Evolutionary conservation across 1,284 basidiomycete species (phyloP), one percentile per base, ranked within the genome.

Genomic region (Thecaphora thlaspeos): DNA sequence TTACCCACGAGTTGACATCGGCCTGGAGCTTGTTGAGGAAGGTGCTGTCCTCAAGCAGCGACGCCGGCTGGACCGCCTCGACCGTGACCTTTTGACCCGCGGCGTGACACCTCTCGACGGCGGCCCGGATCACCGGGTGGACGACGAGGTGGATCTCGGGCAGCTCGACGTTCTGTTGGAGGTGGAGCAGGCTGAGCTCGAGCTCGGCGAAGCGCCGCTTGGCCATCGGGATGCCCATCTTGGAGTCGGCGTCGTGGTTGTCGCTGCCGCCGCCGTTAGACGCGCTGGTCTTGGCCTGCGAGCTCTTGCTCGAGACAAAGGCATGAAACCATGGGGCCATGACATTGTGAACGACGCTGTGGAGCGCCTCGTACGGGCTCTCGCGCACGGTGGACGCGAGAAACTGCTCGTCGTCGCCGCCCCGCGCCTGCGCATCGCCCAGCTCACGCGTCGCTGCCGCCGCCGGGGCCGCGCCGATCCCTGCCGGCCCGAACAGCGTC

Each of bases 131-230:
- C 60, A 86, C 83, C 18, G 92, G 91, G 75, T 98, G 93, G 41
- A 97, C 89, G 56, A 88, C 83, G 19, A 99, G 86, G 62, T 91
- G 87, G 15, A 92, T 95, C 78, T 97, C 91, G 0, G 95, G 95
- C 43, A 99, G 97, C 81, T 97, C 94, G 63, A 97, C 93, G 74
- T 97, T 97, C 80, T 98, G 94, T 77, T 98, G 95, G 3, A 98
- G 83, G 76, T 98, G 95, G 7, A 97, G 82, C 9, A 98, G 82
- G 5, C 90, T 94, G n/a, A 97, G 82, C 79, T 98, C 94, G 52
- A 98, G 86, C 76, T 99, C 94, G 17, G 94, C 93, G 76, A 98
- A 97, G 80, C 96, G 97, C 83, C 94, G 94, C 84, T 95, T 97
- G 30, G 94, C 93, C 83, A 96, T 91, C 5, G 95, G 94, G 52